Percentiles rank a stretch among this genome's conserved stretches.
These are phyloP conservation scores for Wallacemonas rigidus DNA, from an alignment of 208 protist genomes.

Conservation along the genomic window DNA sequence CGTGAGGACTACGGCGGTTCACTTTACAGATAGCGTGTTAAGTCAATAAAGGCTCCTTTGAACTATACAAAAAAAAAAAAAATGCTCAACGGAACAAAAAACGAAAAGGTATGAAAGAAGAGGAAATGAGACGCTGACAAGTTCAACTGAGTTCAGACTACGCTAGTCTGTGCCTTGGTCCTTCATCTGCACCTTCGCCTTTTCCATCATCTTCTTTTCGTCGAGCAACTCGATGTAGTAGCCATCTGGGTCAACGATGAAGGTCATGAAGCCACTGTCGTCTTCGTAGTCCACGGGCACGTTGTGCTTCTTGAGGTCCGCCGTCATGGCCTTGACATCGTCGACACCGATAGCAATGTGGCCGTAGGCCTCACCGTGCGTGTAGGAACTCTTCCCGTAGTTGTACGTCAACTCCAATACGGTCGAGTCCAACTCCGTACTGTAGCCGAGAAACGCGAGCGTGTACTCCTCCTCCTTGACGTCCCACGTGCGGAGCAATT, in stretches of 20 bases:
- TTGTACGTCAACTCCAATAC: conserved; percentile 91
- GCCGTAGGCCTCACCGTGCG: conserved; percentile 75
- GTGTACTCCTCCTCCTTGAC: conserved; percentile 77
- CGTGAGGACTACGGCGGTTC: no score
- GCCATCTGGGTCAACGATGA: conserved; percentile 83
- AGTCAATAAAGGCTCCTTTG: no score
- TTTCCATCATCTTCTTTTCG: conserved; percentile 71
- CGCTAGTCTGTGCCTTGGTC: conserved; percentile 61
- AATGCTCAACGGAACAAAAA: conserved; percentile 17
- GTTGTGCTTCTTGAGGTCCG: conserved; percentile 42
- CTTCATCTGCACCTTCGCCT: conserved; percentile 61
- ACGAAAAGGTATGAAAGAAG: conserved; percentile 17
- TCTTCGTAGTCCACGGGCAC: conserved; percentile 78
- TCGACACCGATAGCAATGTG: conserved; percentile 87
- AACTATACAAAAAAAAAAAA: background rate
- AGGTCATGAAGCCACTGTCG: conserved; percentile 79
- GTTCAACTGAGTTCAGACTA: background rate
- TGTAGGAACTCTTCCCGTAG: conserved; percentile 72
- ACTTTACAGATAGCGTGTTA: no score
- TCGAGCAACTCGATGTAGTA: conserved; percentile 89
- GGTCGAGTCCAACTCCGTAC: conserved; percentile 58
- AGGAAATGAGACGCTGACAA: conserved; percentile 1
- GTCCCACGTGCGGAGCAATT: conserved; percentile 80
- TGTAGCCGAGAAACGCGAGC: conserved; percentile 82
- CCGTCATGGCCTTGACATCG: conserved; percentile 59